A percentile compares a stretch with the other conserved stretches of the same genome.
phyloP scores from a whole-genome alignment of 2,329 filamentous ascomycete genomes.

The Ambrosiella beaveri region DNA sequence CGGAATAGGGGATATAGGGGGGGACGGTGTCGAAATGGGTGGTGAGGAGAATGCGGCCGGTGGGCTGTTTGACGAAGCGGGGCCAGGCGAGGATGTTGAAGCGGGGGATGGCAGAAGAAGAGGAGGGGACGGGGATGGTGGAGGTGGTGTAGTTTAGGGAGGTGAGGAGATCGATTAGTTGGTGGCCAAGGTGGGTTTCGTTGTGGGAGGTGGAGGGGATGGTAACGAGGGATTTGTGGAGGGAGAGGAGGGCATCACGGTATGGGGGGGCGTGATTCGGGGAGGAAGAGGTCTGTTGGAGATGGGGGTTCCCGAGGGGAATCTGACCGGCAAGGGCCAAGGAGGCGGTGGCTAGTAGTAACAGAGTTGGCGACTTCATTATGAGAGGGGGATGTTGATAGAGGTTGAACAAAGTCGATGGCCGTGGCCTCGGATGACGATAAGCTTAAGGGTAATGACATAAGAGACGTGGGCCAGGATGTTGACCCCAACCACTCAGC shows the following conservation, averaged over 20 bases:
- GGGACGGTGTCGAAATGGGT: slow-evolving; percentile 73
- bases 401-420: neutral
- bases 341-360: neutral
- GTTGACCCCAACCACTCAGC: too few species aligned
- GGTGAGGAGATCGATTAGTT: neutral
- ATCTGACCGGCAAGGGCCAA: neutral
- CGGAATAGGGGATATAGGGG: slow-evolving; percentile 52
- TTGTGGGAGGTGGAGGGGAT: slow-evolving; percentile 12
- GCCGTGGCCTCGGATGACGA: neutral
- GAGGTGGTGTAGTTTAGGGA: neutral
- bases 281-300: neutral
- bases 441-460: too few species aligned
- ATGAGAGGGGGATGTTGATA: neutral
- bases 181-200: neutral
- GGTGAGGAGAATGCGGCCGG: slow-evolving; percentile 46
- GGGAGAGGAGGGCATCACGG: slow-evolving; percentile 3
- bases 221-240: slow-evolving; percentile 11
- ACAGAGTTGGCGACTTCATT: neutral
- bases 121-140: neutral
- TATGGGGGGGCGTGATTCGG: slow-evolving; percentile 3
- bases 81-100: slow-evolving; percentile 66
- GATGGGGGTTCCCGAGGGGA: neutral
- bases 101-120: slow-evolving; percentile 22
- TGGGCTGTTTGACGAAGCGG: slow-evolving; percentile 26
- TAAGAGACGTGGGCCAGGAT: too few species aligned